Conservation (phyloP, 768 basidiomycete genomes). For the Mycena galopus region DNA sequence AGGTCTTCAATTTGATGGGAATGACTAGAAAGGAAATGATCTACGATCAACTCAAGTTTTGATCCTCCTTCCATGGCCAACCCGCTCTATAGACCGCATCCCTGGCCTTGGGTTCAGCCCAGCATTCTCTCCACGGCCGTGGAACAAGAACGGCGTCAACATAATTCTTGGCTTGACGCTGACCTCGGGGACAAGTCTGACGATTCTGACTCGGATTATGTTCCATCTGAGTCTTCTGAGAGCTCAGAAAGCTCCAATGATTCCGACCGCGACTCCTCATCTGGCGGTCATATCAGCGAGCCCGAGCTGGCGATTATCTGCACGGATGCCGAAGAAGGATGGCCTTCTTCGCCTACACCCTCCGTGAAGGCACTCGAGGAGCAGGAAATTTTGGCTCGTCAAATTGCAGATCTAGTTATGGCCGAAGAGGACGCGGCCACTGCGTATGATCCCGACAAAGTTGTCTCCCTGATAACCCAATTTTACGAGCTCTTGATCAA, state of each 20-base stretch:
- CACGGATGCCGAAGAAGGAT: background rate
- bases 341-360: background rate
- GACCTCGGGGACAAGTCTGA: conserved; percentile 7
- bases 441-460: conserved; percentile 19
- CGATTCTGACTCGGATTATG: conserved; percentile 3
- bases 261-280: background rate
- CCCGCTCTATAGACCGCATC: conserved; percentile 1
- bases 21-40: no score
- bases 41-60: no score
- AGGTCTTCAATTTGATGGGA: no score
- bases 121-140: background rate
- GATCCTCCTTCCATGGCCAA: no score
- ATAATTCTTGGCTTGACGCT: conserved; percentile 18
- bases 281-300: background rate
- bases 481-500: conserved; percentile 22
- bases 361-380: conserved; percentile 1
- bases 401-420: conserved; percentile 16
- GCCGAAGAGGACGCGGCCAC: conserved; percentile 18
- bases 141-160: background rate
- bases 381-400: conserved; percentile 13
- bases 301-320: background rate
- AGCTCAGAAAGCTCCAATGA: background rate
- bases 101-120: conserved; percentile 25
- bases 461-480: conserved; percentile 22
- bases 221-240: conserved; percentile 4